Conservation (phyloP, 805 yeast species). For the Nakazawaea molendinolei region DNA sequence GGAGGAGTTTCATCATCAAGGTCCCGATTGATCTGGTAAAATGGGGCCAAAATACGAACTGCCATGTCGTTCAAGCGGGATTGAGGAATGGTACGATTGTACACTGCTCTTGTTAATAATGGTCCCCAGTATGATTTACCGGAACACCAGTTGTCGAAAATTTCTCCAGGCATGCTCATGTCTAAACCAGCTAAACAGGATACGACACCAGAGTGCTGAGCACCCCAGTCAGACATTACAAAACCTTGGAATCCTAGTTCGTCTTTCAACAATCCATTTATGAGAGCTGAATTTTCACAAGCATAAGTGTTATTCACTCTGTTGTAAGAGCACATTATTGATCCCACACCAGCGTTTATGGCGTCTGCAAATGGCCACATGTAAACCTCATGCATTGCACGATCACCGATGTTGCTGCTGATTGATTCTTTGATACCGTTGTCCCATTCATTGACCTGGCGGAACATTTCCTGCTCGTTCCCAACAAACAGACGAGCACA, state of each 20-base stretch:
- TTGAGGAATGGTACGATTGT: slow-evolving; percentile 48
- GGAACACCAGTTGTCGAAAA: slow-evolving; percentile 44
- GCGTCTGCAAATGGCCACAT: slow-evolving; percentile 63
- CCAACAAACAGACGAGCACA: slow-evolving; percentile 48
- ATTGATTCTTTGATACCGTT: slow-evolving; percentile 38
- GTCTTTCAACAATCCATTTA: slow-evolving; percentile 49
- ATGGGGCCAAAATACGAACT: slow-evolving; percentile 48
- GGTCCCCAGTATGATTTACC: slow-evolving; percentile 57
- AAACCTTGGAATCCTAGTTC: slow-evolving; percentile 61
- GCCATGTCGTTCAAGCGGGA: slow-evolving; percentile 55
- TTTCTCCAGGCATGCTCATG: slow-evolving; percentile 59
- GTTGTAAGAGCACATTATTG: slow-evolving; percentile 54
- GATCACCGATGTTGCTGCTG: slow-evolving; percentile 49
- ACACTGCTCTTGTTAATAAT: slow-evolving; percentile 44
- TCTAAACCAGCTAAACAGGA: slow-evolving; percentile 53
- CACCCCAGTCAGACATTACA: slow-evolving; percentile 59
- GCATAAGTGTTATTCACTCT: slow-evolving; percentile 48
- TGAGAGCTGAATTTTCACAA: slow-evolving; percentile 49
- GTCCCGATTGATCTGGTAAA: slow-evolving; percentile 35
- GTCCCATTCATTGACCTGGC: slow-evolving; percentile 52
- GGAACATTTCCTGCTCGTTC: slow-evolving; percentile 55
- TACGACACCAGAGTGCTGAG: slow-evolving; percentile 49
- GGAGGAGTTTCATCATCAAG: slow-evolving; percentile 35
- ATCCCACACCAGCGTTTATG: slow-evolving; percentile 49
- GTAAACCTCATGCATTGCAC: slow-evolving; percentile 53